Percentiles rank a stretch among this genome's conserved stretches.
Conservation (phyloP, 2,329 filamentous ascomycete genomes). For the Aureobasidium namibiae region DNA sequence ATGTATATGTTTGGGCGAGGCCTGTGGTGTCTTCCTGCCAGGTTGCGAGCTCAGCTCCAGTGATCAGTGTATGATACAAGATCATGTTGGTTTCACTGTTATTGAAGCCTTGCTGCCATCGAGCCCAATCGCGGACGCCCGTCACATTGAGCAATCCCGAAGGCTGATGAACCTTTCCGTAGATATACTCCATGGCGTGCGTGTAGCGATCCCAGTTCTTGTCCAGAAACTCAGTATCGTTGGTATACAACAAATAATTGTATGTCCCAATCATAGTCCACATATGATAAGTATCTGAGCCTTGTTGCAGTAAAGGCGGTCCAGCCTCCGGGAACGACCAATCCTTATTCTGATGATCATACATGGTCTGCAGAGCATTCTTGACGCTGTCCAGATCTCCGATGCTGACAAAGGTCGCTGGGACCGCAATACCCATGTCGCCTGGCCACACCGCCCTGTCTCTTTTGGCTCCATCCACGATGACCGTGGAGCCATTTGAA, state of each 20-base stretch:
- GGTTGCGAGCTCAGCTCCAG: slow-evolving; percentile 22
- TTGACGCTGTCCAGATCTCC: slow-evolving; percentile 39
- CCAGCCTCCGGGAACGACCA: slow-evolving; percentile 33
- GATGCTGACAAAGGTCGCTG: slow-evolving; percentile 34
- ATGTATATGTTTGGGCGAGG: slow-evolving; percentile 17
- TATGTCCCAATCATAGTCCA: slow-evolving; percentile 51
- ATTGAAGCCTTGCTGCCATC: slow-evolving; percentile 42
- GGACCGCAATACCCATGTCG: slow-evolving; percentile 44
- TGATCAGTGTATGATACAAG: slow-evolving; percentile 36
- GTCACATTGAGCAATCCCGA: slow-evolving; percentile 43
- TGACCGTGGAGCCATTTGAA: slow-evolving; percentile 25
- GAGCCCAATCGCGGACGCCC: slow-evolving; percentile 44
- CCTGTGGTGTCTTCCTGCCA: slow-evolving; percentile 23
- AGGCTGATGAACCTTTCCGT: slow-evolving; percentile 35
- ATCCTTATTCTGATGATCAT: slow-evolving; percentile 33
- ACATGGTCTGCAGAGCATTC: slow-evolving; percentile 41
- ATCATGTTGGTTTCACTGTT: slow-evolving; percentile 47
- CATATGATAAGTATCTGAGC: slow-evolving; percentile 30
- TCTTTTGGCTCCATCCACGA: slow-evolving; percentile 33
- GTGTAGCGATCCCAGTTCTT: slow-evolving; percentile 43
- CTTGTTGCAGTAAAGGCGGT: slow-evolving; percentile 29
- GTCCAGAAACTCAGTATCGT: slow-evolving; percentile 41
- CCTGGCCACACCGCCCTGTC: slow-evolving; percentile 37
- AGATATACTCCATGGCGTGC: slow-evolving; percentile 39
- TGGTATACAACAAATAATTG: slow-evolving; percentile 50